Conservation (phyloP, 257 asterid species). For the Haberlea rhodopensis region DNA sequence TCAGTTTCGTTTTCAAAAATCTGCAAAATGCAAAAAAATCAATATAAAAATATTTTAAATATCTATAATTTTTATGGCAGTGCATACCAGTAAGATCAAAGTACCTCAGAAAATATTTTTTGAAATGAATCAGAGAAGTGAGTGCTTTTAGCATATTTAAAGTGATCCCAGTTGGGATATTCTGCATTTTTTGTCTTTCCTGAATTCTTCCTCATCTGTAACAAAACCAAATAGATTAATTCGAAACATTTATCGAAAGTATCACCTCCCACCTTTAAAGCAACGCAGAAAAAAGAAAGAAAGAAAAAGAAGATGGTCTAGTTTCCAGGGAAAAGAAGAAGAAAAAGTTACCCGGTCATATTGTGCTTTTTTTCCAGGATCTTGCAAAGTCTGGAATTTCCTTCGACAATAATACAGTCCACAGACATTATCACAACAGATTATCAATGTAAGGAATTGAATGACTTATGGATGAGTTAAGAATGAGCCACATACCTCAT, state of each 20-base stretch:
- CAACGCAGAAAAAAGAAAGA: conserved; percentile 20
- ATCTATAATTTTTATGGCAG: not conserved
- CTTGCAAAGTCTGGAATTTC: conserved; percentile 72
- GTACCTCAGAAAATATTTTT: conserved; percentile 82
- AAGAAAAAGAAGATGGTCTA: conserved; percentile 2
- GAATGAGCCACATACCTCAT: conserved; percentile 63
- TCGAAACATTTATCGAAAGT: conserved; percentile 2
- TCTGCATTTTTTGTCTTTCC: conserved; percentile 36
- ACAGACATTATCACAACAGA: conserved; percentile 21
- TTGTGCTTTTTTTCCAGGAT: conserved; percentile 71
- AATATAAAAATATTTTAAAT: too few relatives aligned
- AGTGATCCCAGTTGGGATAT: conserved; percentile 38
- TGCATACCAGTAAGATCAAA: conserved; percentile 17
- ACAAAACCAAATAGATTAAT: conserved; percentile 24
- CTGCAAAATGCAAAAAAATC: conserved; percentile 37
- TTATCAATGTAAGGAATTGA: conserved; percentile 23
- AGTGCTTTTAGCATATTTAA: conserved; percentile 44
- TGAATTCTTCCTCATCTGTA: conserved; percentile 50
- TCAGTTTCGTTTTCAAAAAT: conserved; percentile 70
- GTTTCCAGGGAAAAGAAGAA: conserved; percentile 10
- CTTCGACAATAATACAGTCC: conserved; percentile 42
- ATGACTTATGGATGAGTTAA: conserved; percentile 25
- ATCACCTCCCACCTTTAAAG: conserved; percentile 16
- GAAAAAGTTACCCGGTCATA: conserved; percentile 64
- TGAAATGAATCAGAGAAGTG: conserved; percentile 84